phyloP scores from a whole-genome alignment of 192 early-diverging fungal genomes.

The Gaertneriomyces semiglobifer region DNA sequence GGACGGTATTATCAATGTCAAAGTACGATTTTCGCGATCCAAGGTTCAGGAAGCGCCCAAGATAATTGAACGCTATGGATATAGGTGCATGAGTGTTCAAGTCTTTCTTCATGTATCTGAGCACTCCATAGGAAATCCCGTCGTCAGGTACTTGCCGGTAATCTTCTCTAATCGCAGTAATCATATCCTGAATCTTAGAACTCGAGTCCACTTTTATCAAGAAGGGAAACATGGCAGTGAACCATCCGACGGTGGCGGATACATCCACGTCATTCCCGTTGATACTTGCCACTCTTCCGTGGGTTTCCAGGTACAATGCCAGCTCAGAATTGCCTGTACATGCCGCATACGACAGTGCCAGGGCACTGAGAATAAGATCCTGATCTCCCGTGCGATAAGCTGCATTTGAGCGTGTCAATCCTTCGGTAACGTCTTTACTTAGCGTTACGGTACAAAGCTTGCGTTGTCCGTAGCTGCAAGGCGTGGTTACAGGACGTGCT shows the following conservation, averaged over 20 bases:
- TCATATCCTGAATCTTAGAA: background rate
- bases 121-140: background rate
- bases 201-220: background rate
- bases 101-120: background rate
- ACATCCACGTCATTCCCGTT: background rate
- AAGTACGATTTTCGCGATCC: background rate
- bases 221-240: conserved; percentile 25
- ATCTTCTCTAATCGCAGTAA: background rate
- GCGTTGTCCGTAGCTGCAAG: too few species aligned
- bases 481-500: too few species aligned
- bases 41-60: background rate
- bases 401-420: background rate
- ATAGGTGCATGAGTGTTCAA: too few species aligned
- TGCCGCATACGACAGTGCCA: conserved; percentile 11
- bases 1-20: background rate
- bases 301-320: conserved; percentile 21
- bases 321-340: background rate
- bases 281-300: conserved; percentile 11
- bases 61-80: conserved; percentile 1
- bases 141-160: background rate
- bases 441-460: too few species aligned
- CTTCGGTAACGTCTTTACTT: too few species aligned
- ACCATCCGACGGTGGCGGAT: conserved; percentile 29
- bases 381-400: conserved; percentile 6
- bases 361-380: conserved; percentile 17